Evolutionary conservation across 495 filamentous ascomycete species (phyloP), one percentile per base, ranked within the genome.

Genomic region (Xylaria venustula): DNA sequence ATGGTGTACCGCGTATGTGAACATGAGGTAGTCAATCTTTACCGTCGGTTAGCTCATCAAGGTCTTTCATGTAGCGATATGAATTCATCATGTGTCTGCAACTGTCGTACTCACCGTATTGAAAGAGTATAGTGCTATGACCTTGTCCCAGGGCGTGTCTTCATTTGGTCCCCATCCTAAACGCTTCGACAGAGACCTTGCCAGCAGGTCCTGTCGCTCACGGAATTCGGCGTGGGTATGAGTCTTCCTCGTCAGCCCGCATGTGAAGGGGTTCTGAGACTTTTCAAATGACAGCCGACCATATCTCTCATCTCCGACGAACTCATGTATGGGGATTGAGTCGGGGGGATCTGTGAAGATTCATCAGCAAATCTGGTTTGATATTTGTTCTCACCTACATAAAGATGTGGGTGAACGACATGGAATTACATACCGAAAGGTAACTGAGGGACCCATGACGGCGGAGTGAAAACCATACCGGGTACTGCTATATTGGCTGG

Each of bases 121-220:
- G 54, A 93, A 64, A 36, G 86, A 87, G 73, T 90, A 96, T 11
- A 93, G 74, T 11, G 82, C 87, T 48, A 92, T 65, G 22, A 92
- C 86, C 75, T 94, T 97, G 65, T 97, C 92, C 88, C 89, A 96
- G 67, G 92, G 89, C 0, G 83, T 84, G 20, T 90, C 91, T 59
- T 82, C 65, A 63, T 93, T 93, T 7, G 88, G 83, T 26, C 79
- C 64, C 88, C 90, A 96, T 49, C 84, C 86, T 64, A 94, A 75
- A 62, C 90, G 85, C 67, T 91, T 88, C 8, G 85, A 77, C 4
- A 97, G 72, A 4, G 82, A 86, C 53, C 87, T 83, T 14, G 91
- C 84, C n/a, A 96, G 78, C 45, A 80, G 76, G 17, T 92, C 85
- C 2, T 89, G 83, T 2, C 91, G 83, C 45, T 87, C 80, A 28